Conservation (phyloP, 2,329 filamentous ascomycete genomes). For the Fusarium sp. region DNA sequence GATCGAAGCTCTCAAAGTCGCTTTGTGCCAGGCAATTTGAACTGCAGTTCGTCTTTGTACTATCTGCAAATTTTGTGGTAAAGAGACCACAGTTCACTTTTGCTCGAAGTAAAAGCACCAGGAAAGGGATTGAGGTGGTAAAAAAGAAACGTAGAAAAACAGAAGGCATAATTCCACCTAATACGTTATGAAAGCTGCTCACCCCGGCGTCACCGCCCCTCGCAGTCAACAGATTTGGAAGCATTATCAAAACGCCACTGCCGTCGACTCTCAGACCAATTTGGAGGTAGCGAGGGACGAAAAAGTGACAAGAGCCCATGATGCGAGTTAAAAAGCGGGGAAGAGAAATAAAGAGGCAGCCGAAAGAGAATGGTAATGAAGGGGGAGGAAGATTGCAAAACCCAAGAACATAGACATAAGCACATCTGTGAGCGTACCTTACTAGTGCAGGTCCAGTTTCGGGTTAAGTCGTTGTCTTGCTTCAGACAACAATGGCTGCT, state of each 20-base stretch:
- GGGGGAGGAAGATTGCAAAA: background rate
- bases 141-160: constrained; percentile 14
- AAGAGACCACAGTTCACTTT: background rate
- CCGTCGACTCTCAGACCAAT: constrained; percentile 20
- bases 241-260: constrained; percentile 40
- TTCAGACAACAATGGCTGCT: constrained; percentile 22
- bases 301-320: constrained; percentile 22
- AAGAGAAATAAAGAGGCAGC: constrained; percentile 9
- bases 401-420: background rate
- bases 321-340: constrained; percentile 21
- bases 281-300: constrained; percentile 13
- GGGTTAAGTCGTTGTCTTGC: constrained; percentile 2
- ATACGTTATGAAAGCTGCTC: constrained; percentile 22
- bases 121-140: background rate
- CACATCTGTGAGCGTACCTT: constrained; percentile 18
- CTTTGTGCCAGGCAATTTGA: constrained; percentile 7
- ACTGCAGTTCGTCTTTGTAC: constrained; percentile 16
- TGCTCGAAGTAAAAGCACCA: background rate
- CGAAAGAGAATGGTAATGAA: background rate
- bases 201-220: constrained; percentile 37
- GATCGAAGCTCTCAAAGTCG: constrained; percentile 12
- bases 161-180: constrained; percentile 15
- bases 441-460: constrained; percentile 5
- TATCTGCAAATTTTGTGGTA: constrained; percentile 12
- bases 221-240: constrained; percentile 19